Conservation (phyloP, 805 yeast species). For the Brettanomyces naardenensis region DNA sequence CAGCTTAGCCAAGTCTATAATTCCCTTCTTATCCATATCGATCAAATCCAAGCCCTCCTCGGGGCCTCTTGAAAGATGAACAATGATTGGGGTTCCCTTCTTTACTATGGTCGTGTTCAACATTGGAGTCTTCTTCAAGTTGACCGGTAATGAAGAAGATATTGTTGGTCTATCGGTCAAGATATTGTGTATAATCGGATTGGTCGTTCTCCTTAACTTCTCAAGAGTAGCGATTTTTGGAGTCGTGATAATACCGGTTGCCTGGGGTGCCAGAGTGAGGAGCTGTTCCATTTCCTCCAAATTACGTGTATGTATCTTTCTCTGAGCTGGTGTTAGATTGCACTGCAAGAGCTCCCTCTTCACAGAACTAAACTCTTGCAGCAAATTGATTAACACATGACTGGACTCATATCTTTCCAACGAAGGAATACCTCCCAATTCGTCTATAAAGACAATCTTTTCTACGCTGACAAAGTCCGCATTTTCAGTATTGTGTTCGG, state of each 20-base stretch:
- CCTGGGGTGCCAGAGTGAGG: conserved; percentile 39
- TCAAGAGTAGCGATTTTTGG: conserved; percentile 57
- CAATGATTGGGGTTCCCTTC: conserved; percentile 58
- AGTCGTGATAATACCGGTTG: conserved; percentile 82
- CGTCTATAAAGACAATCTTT: conserved; percentile 72
- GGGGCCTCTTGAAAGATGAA: conserved; percentile 26
- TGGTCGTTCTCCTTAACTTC: conserved; percentile 32
- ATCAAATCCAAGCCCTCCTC: conserved; percentile 31
- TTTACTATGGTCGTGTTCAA: conserved; percentile 73
- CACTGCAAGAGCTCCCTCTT: conserved; percentile 46
- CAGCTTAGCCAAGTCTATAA: conserved; percentile 50
- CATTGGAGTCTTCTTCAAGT: conserved; percentile 46
- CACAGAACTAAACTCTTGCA: conserved; percentile 71
- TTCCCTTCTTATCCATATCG: conserved; percentile 28
- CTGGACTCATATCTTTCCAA: conserved; percentile 71
- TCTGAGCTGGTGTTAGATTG: conserved; percentile 33
- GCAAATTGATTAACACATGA: conserved; percentile 79
- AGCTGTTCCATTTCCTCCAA: conserved; percentile 56
- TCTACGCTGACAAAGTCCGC: conserved; percentile 51
- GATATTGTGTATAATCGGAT: conserved; percentile 85
- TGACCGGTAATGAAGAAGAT: conserved; percentile 82
- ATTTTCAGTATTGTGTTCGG: conserved; percentile 10
- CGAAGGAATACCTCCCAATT: conserved; percentile 87
- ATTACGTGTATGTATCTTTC: conserved; percentile 58
- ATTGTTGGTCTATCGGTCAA: conserved; percentile 87